Base-by-base conservation (phyloP, 192 early-diverging fungal genomes). In the Backusella psychrophila region DNA sequence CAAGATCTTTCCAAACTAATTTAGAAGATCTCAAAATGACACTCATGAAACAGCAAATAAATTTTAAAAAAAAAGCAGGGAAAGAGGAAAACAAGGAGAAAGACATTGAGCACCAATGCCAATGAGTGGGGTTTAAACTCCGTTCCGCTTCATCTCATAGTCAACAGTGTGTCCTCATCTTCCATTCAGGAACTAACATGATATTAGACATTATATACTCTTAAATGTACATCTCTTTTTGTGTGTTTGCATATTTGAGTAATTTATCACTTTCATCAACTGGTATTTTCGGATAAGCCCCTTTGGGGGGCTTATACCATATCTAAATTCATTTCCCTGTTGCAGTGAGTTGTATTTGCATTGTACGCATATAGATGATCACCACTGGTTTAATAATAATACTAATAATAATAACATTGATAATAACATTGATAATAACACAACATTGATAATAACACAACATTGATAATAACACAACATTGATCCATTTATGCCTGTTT, bases 1-100 rank as follows among this genome's bases (percentile, higher is more conserved):
- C 19, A 3, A 92, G 78, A 77, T 90, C 84, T 12, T 53, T 67
- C 90, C 90, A 91, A 23, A 65, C 46, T 5, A 72, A 42, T 36
- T 56, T 65, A 19, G 78, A 69, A 44, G 53, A 39, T 42, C 66
- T 56, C 35, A 74, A 34, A 59, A 59, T 59, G 35, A 36, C 33
- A 68, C 66, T 68, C 66, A 68, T 68, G 23, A 38, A 33, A 19
- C 17, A 59, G 12, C 19, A 12, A 59, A 56, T 7, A 56, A 56
- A 56, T n/a, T n/a, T n/a, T n/a, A 21, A 56, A 56, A 56, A 56
- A 6, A 56, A 2, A 56, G 8, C 1, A n/a, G n/a, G n/a, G n/a
- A n/a, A n/a, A n/a, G n/a, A n/a, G n/a, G n/a, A n/a, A n/a, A n/a
- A n/a, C n/a, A n/a, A n/a, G n/a, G n/a, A n/a, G n/a, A n/a, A n/a